Percentiles rank a stretch among this genome's conserved stretches.
Evolutionary conservation across 805 yeast species (phyloP).

Genomic region (Nakazawaea anatomiae): DNA sequence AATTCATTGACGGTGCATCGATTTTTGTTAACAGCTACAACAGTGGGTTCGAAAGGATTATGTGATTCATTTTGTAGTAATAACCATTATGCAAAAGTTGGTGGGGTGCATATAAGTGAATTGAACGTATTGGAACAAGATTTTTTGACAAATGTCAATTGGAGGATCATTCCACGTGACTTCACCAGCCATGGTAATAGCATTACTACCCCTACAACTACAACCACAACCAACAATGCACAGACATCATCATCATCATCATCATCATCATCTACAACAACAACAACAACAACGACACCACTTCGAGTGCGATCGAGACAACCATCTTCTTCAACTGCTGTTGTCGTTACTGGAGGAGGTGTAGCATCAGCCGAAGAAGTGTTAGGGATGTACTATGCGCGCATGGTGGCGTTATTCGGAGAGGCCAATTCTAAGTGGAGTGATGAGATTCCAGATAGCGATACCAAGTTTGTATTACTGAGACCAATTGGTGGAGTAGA

Average conservation of each 20-base stretch:
- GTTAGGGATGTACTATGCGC: conserved; percentile 40
- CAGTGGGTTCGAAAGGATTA: conserved; percentile 83
- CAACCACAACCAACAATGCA: background rate
- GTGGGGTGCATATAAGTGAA: conserved; percentile 83
- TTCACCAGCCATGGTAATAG: conserved; percentile 18
- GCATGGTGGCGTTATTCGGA: conserved; percentile 47
- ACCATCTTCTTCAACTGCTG: background rate
- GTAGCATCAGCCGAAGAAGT: conserved; percentile 31
- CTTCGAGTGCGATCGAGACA: conserved; percentile 15
- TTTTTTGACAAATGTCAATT: conserved; percentile 72
- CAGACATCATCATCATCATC: too few species aligned
- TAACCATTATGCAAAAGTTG: conserved; percentile 91
- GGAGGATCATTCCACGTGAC: conserved; percentile 63
- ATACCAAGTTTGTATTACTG: conserved; percentile 18
- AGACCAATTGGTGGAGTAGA: background rate
- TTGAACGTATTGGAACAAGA: conserved; percentile 85
- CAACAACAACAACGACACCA: conserved; percentile 21
- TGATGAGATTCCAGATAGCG: conserved; percentile 1
- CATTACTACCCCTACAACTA: background rate
- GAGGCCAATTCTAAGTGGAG: conserved; percentile 4
- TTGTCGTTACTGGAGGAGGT: conserved; percentile 14
- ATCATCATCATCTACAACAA: too few species aligned
- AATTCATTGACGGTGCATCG: conserved; percentile 93
- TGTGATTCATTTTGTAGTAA: conserved; percentile 92
- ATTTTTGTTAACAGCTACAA: conserved; percentile 83